Percentiles rank a stretch among this genome's conserved stretches.
Conservation (phyloP, 139 green algal species). For the Volvox africanus region DNA sequence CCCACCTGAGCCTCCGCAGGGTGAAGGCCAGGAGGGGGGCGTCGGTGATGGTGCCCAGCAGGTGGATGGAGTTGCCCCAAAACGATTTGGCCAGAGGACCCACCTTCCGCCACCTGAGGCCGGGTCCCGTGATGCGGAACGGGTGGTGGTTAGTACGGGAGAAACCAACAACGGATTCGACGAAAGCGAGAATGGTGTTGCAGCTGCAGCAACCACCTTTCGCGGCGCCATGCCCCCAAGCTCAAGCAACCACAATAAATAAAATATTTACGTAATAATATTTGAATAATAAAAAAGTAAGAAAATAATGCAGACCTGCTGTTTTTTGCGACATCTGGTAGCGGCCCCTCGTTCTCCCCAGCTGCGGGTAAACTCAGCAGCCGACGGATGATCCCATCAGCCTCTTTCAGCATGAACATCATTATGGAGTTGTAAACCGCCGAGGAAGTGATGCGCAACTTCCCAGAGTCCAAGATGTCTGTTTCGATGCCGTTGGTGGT, state of each 20-base stretch:
- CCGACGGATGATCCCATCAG: slow-evolving; percentile 83
- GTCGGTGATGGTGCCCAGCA: slow-evolving; percentile 85
- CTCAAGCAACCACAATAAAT: too few species aligned
- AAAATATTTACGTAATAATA: too few species aligned
- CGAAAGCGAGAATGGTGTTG: too few species aligned
- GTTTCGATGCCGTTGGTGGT: too few species aligned
- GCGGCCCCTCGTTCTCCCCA: background rate
- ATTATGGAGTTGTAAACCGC: slow-evolving; percentile 46
- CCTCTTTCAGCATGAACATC: slow-evolving; percentile 67
- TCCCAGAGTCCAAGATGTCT: slow-evolving; percentile 22
- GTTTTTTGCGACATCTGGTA: slow-evolving; percentile 34
- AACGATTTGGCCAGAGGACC: slow-evolving; percentile 90
- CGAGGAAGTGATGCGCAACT: slow-evolving; percentile 44
- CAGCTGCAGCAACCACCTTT: too few species aligned
- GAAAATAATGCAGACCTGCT: too few species aligned
- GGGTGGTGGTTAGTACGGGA: too few species aligned
- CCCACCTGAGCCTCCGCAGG: slow-evolving; percentile 78
- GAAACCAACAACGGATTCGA: too few species aligned
- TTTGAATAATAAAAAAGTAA: too few species aligned
- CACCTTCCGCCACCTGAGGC: slow-evolving; percentile 70
- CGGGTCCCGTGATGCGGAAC: too few species aligned
- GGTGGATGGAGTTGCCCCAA: slow-evolving; percentile 94
- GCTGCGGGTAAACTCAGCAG: slow-evolving; percentile 65
- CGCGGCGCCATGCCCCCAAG: too few species aligned
- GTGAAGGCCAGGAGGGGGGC: slow-evolving; percentile 80